Percentiles rank a stretch among this genome's conserved stretches.
These are phyloP conservation scores for Euclidium syriacum DNA, from an alignment of 345 rosid genomes.

Conservation along the genomic window DNA sequence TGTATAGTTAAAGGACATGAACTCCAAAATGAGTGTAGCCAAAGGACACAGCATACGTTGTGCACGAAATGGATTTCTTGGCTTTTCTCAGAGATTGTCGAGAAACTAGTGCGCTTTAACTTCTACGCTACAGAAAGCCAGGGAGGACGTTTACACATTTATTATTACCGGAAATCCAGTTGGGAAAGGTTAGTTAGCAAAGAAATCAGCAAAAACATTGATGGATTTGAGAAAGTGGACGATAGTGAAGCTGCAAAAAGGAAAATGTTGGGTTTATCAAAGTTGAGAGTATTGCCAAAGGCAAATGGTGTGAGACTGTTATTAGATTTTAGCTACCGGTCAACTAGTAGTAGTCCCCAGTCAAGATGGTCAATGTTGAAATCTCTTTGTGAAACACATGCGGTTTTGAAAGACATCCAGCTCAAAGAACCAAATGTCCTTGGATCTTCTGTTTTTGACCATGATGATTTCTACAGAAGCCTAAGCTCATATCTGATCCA, in stretches of 20 bases:
- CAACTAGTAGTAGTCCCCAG: no score
- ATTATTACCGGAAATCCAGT: constrained; percentile 58
- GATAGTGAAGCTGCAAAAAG: constrained; percentile 36
- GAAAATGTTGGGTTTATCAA: constrained; percentile 55
- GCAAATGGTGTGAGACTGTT: constrained; percentile 59
- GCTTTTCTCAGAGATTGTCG: constrained; percentile 64
- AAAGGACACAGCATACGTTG: constrained; percentile 41
- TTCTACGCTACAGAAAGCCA: constrained; percentile 82
- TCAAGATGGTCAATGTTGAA: constrained; percentile 43
- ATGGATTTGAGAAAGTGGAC: constrained; percentile 41
- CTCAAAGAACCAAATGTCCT: constrained; percentile 57
- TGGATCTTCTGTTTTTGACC: constrained; percentile 85
- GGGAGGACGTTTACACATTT: constrained; percentile 52
- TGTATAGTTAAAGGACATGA: constrained; percentile 25
- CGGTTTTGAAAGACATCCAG: constrained; percentile 66
- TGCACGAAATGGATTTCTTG: constrained; percentile 68
- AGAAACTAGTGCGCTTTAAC: constrained; percentile 60
- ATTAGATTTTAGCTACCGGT: constrained; percentile 59
- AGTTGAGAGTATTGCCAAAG: constrained; percentile 68
- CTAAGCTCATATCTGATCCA: constrained; percentile 47
- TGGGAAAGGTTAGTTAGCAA: constrained; percentile 52
- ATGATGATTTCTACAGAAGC: constrained; percentile 70
- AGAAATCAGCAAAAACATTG: constrained; percentile 33
- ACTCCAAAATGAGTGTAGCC: constrained; percentile 24
- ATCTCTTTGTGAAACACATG: constrained; percentile 58